A percentile compares a stretch with the other conserved stretches of the same genome.
Evolutionary conservation across 441 rosid species (phyloP).

Genomic region (Euphorbia schlechtendalii): DNA sequence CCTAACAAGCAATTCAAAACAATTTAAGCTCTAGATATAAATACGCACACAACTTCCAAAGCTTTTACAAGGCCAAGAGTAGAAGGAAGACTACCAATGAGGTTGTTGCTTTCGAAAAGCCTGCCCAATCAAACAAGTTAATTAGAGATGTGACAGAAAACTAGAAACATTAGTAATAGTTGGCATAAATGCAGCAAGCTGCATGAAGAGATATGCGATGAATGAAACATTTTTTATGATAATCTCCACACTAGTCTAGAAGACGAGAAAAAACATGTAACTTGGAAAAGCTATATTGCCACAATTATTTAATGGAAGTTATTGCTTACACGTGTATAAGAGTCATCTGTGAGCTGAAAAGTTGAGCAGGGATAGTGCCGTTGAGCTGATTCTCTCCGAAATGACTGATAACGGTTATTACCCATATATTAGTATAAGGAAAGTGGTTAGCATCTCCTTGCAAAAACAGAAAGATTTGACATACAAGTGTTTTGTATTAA

Average conservation of each 20-base stretch:
- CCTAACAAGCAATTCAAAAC: background rate
- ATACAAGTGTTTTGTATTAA: too few relatives aligned
- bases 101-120: constrained; percentile 56
- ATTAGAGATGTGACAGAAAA: background rate
- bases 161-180: background rate
- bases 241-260: too few relatives aligned
- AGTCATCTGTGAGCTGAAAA: constrained; percentile 22
- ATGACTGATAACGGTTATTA: constrained; percentile 32
- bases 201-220: too few relatives aligned
- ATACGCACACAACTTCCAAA: constrained; percentile 68
- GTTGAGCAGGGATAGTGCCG: constrained; percentile 38
- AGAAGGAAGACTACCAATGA: constrained; percentile 49
- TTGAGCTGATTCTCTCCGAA: constrained; percentile 48
- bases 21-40: constrained; percentile 2
- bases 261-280: too few relatives aligned
- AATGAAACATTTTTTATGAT: too few relatives aligned
- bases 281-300: too few relatives aligned
- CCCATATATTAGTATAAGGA: background rate
- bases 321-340: too few relatives aligned
- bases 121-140: constrained; percentile 25
- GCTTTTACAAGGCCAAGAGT: constrained; percentile 50
- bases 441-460: too few relatives aligned
- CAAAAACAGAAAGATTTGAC: too few relatives aligned
- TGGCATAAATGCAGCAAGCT: too few relatives aligned
- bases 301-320: too few relatives aligned